These are phyloP conservation scores for Dunaliella sp. DNA, from an alignment of 139 green algal genomes.

Conservation along the genomic window DNA sequence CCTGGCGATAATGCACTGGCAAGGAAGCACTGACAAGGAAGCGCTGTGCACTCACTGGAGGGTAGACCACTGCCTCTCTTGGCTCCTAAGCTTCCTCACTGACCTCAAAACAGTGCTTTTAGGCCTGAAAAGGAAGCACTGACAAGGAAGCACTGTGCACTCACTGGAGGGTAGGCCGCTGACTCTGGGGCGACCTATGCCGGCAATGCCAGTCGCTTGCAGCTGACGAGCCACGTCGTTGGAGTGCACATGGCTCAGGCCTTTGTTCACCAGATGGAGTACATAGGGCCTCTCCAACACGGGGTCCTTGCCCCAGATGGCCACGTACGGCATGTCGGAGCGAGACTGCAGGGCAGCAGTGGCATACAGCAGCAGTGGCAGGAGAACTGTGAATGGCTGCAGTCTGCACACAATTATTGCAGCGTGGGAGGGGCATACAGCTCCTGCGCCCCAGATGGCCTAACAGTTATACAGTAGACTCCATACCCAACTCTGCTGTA, in stretches of 20 bases:
- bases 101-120: neutral
- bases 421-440: too few species aligned
- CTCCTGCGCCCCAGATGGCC: too few species aligned
- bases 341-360: slow-evolving; percentile 7
- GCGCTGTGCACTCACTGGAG: neutral
- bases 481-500: too few species aligned
- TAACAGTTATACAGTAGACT: too few species aligned
- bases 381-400: too few species aligned
- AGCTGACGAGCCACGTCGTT: slow-evolving; percentile 11
- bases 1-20: too few species aligned
- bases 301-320: slow-evolving; percentile 27
- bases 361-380: neutral
- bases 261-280: slow-evolving; percentile 21
- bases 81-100: neutral
- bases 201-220: neutral
- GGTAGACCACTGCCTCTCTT: neutral
- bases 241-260: neutral
- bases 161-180: neutral
- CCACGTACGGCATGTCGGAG: slow-evolving; percentile 30
- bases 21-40: neutral
- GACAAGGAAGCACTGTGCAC: neutral
- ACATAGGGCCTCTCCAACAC: slow-evolving; percentile 19
- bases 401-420: too few species aligned
- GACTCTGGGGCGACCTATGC: slow-evolving; percentile 2
- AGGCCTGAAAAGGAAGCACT: neutral